Conservation (phyloP, 306 rosid genomes). For the Senna siamea region DNA sequence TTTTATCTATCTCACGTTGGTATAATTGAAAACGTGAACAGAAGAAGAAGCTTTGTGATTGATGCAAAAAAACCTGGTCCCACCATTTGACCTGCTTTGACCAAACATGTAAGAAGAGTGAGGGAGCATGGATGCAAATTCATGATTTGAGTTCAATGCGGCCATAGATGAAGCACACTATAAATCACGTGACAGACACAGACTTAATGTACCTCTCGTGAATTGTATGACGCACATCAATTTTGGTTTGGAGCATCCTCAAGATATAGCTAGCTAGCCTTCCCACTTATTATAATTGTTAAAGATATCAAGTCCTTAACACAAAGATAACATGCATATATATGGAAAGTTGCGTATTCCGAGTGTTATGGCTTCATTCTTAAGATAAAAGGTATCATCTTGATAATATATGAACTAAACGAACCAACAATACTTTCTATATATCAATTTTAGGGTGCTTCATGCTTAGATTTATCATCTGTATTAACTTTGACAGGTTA, state of each 20-base stretch:
- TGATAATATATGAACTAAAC: neutral
- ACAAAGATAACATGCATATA: neutral
- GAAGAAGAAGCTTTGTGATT: neutral
- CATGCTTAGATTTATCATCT: neutral
- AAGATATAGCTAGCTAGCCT: neutral
- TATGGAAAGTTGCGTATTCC: too few species aligned
- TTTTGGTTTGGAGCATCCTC: neutral
- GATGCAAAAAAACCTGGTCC: neutral
- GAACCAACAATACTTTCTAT: neutral
- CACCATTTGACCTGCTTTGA: neutral
- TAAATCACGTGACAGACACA: conserved; percentile 47
- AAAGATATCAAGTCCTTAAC: neutral
- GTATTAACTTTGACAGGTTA: neutral
- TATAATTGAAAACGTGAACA: too few species aligned
- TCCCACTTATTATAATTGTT: neutral
- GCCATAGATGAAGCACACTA: neutral
- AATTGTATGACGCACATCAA: conserved; percentile 19
- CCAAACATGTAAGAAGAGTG: too few species aligned
- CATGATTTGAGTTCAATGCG: neutral
- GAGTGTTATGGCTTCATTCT: too few species aligned
- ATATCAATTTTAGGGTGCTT: neutral
- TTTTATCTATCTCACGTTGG: too few species aligned
- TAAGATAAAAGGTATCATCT: conserved; percentile 47
- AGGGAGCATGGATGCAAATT: neutral
- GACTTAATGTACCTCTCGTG: conserved; percentile 45